phyloP scores from a whole-genome alignment of 768 basidiomycete genomes.

The Phaeolepiota aurea region DNA sequence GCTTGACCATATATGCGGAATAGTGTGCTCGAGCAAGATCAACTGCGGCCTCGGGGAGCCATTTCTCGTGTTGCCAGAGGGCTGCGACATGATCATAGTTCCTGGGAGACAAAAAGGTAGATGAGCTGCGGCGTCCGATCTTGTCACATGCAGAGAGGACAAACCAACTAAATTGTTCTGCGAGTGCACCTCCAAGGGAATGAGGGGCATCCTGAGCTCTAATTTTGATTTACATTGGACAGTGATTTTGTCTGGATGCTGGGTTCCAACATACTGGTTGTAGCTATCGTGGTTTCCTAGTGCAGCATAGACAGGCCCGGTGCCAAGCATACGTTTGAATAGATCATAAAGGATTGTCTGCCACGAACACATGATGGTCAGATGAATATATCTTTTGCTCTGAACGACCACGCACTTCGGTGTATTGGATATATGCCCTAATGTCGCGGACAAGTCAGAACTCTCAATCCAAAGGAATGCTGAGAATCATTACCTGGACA shows the following conservation, averaged over 20 bases:
- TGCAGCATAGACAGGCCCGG: conserved; percentile 68
- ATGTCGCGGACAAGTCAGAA: not conserved
- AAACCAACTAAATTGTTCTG: conserved; percentile 60
- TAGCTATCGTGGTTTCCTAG: conserved; percentile 76
- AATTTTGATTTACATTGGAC: conserved; percentile 1
- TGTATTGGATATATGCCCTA: conserved; percentile 53
- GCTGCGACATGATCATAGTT: conserved; percentile 69
- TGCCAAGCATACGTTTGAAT: conserved; percentile 50
- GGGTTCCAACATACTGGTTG: conserved; percentile 37
- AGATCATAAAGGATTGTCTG: conserved; percentile 62
- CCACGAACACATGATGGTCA: no score
- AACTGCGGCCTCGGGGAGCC: conserved; percentile 54
- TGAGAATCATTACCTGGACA: conserved; percentile 40
- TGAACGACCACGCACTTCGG: conserved; percentile 39
- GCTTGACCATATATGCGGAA: conserved; percentile 62
- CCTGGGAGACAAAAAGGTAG: conserved; percentile 39
- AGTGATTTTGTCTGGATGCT: not conserved
- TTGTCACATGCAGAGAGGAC: no score
- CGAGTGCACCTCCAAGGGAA: conserved; percentile 44
- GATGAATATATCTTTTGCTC: no score
- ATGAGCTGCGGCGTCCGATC: no score
- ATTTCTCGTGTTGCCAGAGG: conserved; percentile 64
- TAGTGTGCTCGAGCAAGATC: conserved; percentile 59
- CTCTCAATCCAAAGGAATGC: conserved; percentile 1
- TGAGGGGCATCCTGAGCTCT: conserved; percentile 58